Percentiles rank a stretch among this genome's conserved stretches.
These are phyloP conservation scores for Plectosphaerella cucumerina DNA, from an alignment of 2,329 filamentous ascomycete genomes.

Conservation along the genomic window DNA sequence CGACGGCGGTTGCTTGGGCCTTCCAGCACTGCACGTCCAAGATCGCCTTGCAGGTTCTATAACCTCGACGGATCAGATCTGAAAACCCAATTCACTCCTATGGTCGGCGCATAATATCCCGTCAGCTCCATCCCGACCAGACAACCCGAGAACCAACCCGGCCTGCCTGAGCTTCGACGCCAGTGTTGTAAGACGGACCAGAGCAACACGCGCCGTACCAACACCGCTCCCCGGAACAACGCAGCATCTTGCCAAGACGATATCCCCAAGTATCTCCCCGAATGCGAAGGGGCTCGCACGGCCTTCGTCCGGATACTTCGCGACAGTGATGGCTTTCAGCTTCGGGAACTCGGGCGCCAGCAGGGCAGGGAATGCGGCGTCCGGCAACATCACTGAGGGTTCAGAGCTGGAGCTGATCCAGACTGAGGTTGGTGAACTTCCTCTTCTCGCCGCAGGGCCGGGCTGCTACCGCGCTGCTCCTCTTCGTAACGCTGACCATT, in stretches of 20 bases:
- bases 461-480: not conserved
- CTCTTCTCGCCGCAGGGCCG: not conserved
- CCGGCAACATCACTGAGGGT: conserved; percentile 41
- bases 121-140: not conserved
- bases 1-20: not conserved
- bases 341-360: conserved; percentile 46
- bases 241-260: not conserved
- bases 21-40: not conserved
- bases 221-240: not conserved
- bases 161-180: conserved; percentile 8
- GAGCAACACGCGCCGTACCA: conserved; percentile 4
- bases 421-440: conserved; percentile 61
- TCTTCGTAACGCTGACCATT: not conserved
- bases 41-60: no score
- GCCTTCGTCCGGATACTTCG: conserved; percentile 24
- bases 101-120: not conserved
- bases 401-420: conserved; percentile 72
- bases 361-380: conserved; percentile 34
- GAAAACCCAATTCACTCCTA: no score
- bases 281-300: conserved; percentile 6
- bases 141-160: not conserved
- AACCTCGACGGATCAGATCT: no score
- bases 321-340: conserved; percentile 59
- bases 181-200: conserved; percentile 11
- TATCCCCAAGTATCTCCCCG: conserved; percentile 17